phyloP scores from a whole-genome alignment of 2,329 filamentous ascomycete species.

The Aquanectria penicillioides region DNA sequence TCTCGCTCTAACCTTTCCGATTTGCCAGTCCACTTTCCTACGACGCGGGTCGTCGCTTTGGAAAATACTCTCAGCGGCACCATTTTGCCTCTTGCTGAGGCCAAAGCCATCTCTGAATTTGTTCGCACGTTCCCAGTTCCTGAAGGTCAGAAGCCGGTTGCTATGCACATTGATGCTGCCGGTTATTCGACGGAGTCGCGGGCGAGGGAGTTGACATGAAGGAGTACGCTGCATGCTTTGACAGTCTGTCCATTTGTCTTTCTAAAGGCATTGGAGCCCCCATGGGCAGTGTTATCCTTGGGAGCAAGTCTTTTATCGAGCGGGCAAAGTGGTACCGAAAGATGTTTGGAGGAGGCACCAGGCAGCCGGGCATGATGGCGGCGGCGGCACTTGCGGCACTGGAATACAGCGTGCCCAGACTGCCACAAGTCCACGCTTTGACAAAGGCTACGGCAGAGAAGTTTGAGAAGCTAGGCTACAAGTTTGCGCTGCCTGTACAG shows the following conservation, averaged over 20 bases:
- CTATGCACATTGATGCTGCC: constrained; percentile 79
- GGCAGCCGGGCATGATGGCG: constrained; percentile 76
- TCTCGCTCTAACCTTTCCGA: constrained; percentile 42
- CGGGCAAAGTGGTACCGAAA: constrained; percentile 62
- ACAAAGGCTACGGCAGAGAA: constrained; percentile 28
- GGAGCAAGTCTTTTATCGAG: constrained; percentile 48
- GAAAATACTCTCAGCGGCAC: constrained; percentile 85
- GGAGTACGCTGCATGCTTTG: constrained; percentile 73
- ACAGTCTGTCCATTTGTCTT: constrained; percentile 80
- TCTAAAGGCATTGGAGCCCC: constrained; percentile 82
- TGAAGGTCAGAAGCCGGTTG: constrained; percentile 59
- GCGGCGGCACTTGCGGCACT: constrained; percentile 75
- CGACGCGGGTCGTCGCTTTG: constrained; percentile 79
- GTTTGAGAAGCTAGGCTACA: constrained; percentile 31
- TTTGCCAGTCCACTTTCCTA: constrained; percentile 75
- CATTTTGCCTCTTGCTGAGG: constrained; percentile 77
- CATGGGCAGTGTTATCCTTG: constrained; percentile 77
- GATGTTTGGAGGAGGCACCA: constrained; percentile 75
- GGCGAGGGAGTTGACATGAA: constrained; percentile 71
- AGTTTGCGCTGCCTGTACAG: constrained; percentile 38
- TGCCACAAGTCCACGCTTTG: constrained; percentile 33
- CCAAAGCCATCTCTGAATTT: constrained; percentile 73
- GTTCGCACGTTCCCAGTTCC: constrained; percentile 57
- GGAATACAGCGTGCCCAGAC: constrained; percentile 33
- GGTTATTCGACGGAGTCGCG: constrained; percentile 79